phyloP scores from a whole-genome alignment of 257 asterid genomes.

The Solanum sejunctum region DNA sequence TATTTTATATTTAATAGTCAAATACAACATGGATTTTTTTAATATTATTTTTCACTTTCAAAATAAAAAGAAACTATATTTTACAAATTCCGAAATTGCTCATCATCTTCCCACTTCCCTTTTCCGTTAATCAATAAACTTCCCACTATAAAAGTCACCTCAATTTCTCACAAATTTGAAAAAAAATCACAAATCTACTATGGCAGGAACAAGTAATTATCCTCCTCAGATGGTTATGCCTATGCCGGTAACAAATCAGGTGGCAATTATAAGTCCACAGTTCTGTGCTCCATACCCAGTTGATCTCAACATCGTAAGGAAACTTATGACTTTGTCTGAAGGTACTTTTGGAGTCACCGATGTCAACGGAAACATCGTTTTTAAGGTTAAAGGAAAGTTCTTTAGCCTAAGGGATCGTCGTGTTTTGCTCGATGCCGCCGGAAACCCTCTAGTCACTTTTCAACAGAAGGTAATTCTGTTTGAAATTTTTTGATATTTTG shows the following conservation, averaged over 20 bases:
- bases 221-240: neutral
- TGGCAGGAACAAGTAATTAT: neutral
- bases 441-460: slow-evolving; percentile 43
- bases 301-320: slow-evolving; percentile 35
- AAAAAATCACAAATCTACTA: neutral
- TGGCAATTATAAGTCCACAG: slow-evolving; percentile 44
- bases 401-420: slow-evolving; percentile 55
- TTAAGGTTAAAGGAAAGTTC: slow-evolving; percentile 35
- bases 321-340: slow-evolving; percentile 41
- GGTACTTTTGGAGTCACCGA: slow-evolving; percentile 53
- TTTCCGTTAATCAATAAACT: too few species aligned
- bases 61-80: too few species aligned
- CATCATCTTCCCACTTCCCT: too few species aligned
- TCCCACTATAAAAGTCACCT: too few species aligned
- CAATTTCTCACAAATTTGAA: too few species aligned
- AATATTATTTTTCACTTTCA: too few species aligned
- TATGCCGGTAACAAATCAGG: neutral
- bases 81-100: too few species aligned
- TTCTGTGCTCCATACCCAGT: slow-evolving; percentile 50
- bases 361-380: slow-evolving; percentile 41
- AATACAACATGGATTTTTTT: too few species aligned
- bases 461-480: slow-evolving; percentile 37
- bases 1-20: too few species aligned
- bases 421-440: slow-evolving; percentile 43
- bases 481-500: too few species aligned